Percentiles rank a stretch among this genome's conserved stretches.
These are phyloP conservation scores for Aspergillus haitiensis DNA, from an alignment of 495 filamentous ascomycete species.

Conservation along the genomic window DNA sequence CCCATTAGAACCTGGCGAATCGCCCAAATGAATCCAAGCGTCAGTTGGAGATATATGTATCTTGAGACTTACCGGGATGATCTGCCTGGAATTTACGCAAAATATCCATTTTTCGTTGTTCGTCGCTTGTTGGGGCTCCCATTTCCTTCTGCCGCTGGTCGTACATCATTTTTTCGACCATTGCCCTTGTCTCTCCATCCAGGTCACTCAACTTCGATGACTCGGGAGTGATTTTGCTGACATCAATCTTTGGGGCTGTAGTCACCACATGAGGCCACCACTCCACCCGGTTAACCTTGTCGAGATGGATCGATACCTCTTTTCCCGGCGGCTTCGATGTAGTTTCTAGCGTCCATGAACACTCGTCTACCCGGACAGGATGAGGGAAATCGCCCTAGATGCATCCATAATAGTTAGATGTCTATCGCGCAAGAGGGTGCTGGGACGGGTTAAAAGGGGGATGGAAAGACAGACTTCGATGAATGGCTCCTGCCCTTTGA, in stretches of 20 bases:
- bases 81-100: slow-evolving; percentile 86
- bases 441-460: neutral
- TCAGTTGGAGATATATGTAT: slow-evolving; percentile 27
- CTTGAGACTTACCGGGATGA: slow-evolving; percentile 82
- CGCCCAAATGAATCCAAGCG: neutral
- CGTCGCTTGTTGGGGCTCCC: slow-evolving; percentile 83
- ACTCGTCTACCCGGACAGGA: slow-evolving; percentile 77
- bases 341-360: slow-evolving; percentile 88
- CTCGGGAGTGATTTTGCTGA: slow-evolving; percentile 91
- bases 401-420: neutral
- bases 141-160: slow-evolving; percentile 97
- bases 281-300: slow-evolving; percentile 95
- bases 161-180: slow-evolving; percentile 99
- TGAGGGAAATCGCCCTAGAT: slow-evolving; percentile 82
- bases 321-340: slow-evolving; percentile 61
- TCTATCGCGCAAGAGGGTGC: neutral
- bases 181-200: slow-evolving; percentile 92
- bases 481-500: slow-evolving; percentile 86
- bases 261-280: slow-evolving; percentile 96
- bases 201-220: slow-evolving; percentile 85
- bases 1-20: slow-evolving; percentile 18
- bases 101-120: slow-evolving; percentile 89
- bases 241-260: slow-evolving; percentile 78
- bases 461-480: slow-evolving; percentile 62
- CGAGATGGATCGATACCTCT: slow-evolving; percentile 83